Evolutionary conservation across 371 early-diverging fungal species (phyloP).

Genomic region (Mortierella sp.): DNA sequence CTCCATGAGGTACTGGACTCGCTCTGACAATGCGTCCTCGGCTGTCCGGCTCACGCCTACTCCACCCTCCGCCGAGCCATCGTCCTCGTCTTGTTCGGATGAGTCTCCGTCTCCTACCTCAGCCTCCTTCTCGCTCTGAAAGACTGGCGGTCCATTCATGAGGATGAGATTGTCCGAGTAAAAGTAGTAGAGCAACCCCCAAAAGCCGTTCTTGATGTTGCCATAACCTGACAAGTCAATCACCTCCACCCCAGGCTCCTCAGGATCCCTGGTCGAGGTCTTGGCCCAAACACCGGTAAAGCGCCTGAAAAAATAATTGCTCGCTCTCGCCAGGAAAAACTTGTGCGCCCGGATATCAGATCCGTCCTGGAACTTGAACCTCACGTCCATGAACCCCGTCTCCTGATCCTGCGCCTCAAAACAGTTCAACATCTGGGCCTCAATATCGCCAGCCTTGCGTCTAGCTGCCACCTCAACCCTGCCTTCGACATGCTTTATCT

Average conservation of each 20-base stretch:
- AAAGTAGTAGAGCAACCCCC: constrained; percentile 36
- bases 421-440: constrained; percentile 5
- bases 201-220: constrained; percentile 19
- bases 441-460: constrained; percentile 10
- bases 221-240: constrained; percentile 17
- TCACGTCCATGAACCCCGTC: constrained; percentile 42
- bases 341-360: constrained; percentile 37
- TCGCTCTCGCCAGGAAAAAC: constrained; percentile 20
- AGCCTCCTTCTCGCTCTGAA: not conserved
- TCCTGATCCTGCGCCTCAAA: constrained; percentile 31
- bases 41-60: not conserved
- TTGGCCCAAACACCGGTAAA: constrained; percentile 24
- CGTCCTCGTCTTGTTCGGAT: not conserved
- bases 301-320: constrained; percentile 16
- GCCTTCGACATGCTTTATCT: constrained; percentile 20
- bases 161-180: constrained; percentile 24
- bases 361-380: constrained; percentile 18
- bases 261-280: not conserved
- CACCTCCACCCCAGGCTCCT: not conserved
- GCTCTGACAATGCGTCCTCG: constrained; percentile 1
- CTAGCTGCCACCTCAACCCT: constrained; percentile 17
- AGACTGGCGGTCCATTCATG: constrained; percentile 16
- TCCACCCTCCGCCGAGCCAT: not conserved
- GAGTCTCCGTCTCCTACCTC: not conserved
- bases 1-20: constrained; percentile 25